phyloP scores from a whole-genome alignment of 306 rosid species.

The Coriaria nepalensis region DNA sequence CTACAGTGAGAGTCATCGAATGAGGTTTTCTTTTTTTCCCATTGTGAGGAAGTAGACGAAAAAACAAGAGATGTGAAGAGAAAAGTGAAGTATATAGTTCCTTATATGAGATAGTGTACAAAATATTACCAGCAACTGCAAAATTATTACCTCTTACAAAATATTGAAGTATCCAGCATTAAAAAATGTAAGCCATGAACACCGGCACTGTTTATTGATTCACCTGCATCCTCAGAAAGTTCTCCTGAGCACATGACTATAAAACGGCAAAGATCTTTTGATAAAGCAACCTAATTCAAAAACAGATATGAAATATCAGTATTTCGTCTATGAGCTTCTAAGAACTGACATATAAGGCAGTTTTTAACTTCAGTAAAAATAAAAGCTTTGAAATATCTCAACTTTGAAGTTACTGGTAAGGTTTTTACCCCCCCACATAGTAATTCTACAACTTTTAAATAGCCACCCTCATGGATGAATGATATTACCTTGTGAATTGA shows the following conservation, averaged over 20 bases:
- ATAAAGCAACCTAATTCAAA: constrained; percentile 62
- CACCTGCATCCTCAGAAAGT: constrained; percentile 31
- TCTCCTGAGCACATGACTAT: constrained; percentile 82
- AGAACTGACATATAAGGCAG: neutral
- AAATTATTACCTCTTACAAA: constrained; percentile 70
- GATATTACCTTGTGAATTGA: constrained; percentile 61
- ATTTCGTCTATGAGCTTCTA: neutral
- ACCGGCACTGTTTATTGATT: constrained; percentile 21
- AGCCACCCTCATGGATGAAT: constrained; percentile 8
- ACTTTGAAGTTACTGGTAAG: no score
- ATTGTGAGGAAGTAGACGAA: neutral
- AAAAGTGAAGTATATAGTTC: no score
- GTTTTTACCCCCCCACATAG: no score
- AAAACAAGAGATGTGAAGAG: constrained; percentile 1
- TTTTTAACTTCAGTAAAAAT: neutral
- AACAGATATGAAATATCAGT: constrained; percentile 22
- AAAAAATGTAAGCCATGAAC: constrained; percentile 71
- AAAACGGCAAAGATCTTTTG: constrained; percentile 89
- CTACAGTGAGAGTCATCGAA: constrained; percentile 28
- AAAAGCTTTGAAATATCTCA: neutral
- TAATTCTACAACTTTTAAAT: neutral
- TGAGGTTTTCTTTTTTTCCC: constrained; percentile 1
- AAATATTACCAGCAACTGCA: constrained; percentile 17
- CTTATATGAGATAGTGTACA: neutral
- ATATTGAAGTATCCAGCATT: constrained; percentile 70